phyloP scores from a whole-genome alignment of 2,329 filamentous ascomycete genomes.

The Colletotrichum paranaense region DNA sequence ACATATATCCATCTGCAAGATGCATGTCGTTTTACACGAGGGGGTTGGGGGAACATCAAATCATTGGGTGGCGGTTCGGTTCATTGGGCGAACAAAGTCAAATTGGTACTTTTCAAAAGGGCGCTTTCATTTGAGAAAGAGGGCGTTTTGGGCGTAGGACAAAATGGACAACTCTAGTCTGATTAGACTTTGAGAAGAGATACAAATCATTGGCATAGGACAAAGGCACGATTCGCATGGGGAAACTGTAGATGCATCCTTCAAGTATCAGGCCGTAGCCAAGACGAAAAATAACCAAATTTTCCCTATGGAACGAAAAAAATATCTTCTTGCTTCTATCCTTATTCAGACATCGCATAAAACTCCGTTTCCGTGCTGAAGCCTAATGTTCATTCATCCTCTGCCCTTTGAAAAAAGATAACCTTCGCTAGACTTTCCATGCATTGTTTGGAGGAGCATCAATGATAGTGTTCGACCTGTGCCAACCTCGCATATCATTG shows the following conservation, averaged over 20 bases:
- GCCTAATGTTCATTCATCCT: background rate
- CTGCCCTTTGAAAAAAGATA: background rate
- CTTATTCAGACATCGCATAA: constrained; percentile 12
- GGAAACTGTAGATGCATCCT: background rate
- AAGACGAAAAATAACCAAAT: background rate
- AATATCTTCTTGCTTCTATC: constrained; percentile 16
- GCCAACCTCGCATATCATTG: background rate
- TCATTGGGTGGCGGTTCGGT: background rate
- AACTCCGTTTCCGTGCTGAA: constrained; percentile 28
- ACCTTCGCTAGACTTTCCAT: constrained; percentile 22
- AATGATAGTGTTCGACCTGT: background rate
- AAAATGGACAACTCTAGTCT: background rate
- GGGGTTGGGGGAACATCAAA: background rate
- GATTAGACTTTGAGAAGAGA: background rate
- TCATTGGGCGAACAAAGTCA: background rate
- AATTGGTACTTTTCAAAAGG: background rate
- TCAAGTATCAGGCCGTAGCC: constrained; percentile 4
- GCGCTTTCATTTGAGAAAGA: background rate
- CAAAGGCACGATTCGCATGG: background rate
- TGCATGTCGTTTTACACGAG: background rate
- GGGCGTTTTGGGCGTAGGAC: constrained; percentile 8
- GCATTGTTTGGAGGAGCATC: constrained; percentile 18
- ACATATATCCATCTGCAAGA: constrained; percentile 8
- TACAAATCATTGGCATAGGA: background rate
- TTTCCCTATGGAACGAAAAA: background rate